Base-by-base conservation (phyloP, 805 yeast species). In the Lipomyces kockii region DNA sequence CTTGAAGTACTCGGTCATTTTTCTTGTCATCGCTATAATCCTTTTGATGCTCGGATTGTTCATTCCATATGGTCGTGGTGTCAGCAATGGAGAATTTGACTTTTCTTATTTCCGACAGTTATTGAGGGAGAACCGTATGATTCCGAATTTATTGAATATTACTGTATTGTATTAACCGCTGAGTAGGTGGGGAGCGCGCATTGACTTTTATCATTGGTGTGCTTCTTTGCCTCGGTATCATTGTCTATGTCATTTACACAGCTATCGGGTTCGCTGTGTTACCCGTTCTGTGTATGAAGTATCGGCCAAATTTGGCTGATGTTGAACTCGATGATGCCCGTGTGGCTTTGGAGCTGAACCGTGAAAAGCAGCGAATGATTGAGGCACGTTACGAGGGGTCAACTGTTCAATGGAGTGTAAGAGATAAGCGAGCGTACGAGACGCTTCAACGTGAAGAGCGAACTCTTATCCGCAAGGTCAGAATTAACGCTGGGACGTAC, bases 281-380 rank as follows among this genome's bases (percentile, higher is more conserved):
- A 34, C 73, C 67, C 34, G 66, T 69, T 43, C 51, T 69, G 35
- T 66, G 70, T 59, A 60, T 69, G 65, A 69, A 67, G 51, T 69
- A 63, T 60, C 63, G 69, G 8, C 67, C 71, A 9, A 53, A 52
- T 22, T 53, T 64, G 58, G 27, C 67, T 14, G 64, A 55, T 14
- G 60, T 52, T 35, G 74, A 66, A 17, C 67, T 71, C 20, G 67
- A 68, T 49, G 70, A 66, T 49, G 67, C 71, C 12, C 67, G 72
- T 17, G 62, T 71, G 11, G 64, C 72, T 2, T 65, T 73, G 9
- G 69, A 63, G 34, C 65, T 71, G 25, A 73, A 73, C 60, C 68
- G 71, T n/a, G 75, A 73, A 64, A 69, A 71, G 62, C 75, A 73
- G 64, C 70, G 75, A n/a, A 65, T 71, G 66, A 70, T 73, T n/a